Evolutionary conservation across 768 basidiomycete species (phyloP), one percentile per base, ranked within the genome.

Genomic region (Tulasnella sp.): DNA sequence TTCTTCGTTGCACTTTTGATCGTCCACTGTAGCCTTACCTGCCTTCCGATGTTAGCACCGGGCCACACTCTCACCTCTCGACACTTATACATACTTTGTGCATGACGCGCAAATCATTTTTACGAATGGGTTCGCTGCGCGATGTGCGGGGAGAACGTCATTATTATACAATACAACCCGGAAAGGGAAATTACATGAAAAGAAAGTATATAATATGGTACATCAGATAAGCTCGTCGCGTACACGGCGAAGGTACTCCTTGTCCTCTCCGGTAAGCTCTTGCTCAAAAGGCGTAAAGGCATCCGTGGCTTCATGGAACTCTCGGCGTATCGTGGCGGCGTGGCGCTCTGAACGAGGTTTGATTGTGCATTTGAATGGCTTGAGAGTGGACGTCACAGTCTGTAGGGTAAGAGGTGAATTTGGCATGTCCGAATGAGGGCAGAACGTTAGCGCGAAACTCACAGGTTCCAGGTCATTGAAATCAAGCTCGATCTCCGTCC

Each of bases 251-350:
- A 45, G 12, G 49, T 40, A 39, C 40, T 72, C 71, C 40, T 45
- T 72, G 31, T 74, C 73, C 36, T 67, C 58, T 37, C 54, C 54
- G 0, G 73, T 42, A 14, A 74, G 54, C 34, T 58, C 73, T 39
- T 64, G 73, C 52, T 74, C 73, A 22, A 74, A 74, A 19, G 73
- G 73, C 49, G 19, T 39, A 31, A 74, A 74, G 36, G 39, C 52
- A 8, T 52, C 31, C 6, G 73, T 74, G 52, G 73, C 45, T 29
- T 64, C 45, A 3, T 39, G 38, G 52, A 64, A 74, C 34, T 49
- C 45, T 49, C 54, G 37, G 22, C 54, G 42, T 14, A 74, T 58
- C 5, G 37, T 38, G 29, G 42, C 42, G 22, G 64, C 64, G 37
- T 74, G 73, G 14, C 54, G 73, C 17, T 36, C 34, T 1, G 45